These are phyloP conservation scores for Nannizziopsis barbatae DNA, from an alignment of 2,329 filamentous ascomycete species.

Conservation along the genomic window DNA sequence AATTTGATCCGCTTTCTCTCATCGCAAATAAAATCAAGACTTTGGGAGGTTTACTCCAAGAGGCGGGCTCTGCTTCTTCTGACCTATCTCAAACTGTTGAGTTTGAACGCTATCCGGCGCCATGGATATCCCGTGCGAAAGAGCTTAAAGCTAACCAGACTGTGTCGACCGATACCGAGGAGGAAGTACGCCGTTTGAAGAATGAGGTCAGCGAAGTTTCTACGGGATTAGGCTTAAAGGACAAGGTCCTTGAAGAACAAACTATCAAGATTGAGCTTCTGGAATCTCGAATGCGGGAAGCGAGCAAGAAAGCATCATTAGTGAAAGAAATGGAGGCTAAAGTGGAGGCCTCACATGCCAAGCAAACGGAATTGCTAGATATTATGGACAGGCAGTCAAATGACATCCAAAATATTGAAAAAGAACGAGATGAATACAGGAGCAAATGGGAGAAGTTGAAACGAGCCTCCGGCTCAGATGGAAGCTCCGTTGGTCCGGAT, in stretches of 20 bases:
- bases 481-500: slow-evolving; percentile 27
- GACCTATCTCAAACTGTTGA: slow-evolving; percentile 64
- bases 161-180: slow-evolving; percentile 69
- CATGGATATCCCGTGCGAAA: slow-evolving; percentile 73
- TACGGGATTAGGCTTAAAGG: slow-evolving; percentile 57
- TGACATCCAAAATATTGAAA: slow-evolving; percentile 29
- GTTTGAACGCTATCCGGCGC: slow-evolving; percentile 63
- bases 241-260: slow-evolving; percentile 73
- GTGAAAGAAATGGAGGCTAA: slow-evolving; percentile 36
- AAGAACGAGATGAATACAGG: slow-evolving; percentile 34
- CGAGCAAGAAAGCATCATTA: slow-evolving; percentile 57
- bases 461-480: slow-evolving; percentile 30
- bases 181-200: slow-evolving; percentile 68
- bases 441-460: slow-evolving; percentile 35
- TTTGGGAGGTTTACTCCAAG: slow-evolving; percentile 53
- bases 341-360: slow-evolving; percentile 30
- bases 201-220: slow-evolving; percentile 71
- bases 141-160: slow-evolving; percentile 74
- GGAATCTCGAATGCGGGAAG: slow-evolving; percentile 75
- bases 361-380: slow-evolving; percentile 25
- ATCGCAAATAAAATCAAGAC: slow-evolving; percentile 57
- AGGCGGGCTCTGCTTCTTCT: slow-evolving; percentile 57
- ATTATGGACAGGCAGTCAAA: slow-evolving; percentile 28
- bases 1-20: slow-evolving; percentile 48
- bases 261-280: slow-evolving; percentile 90